Percentiles rank a stretch among this genome's conserved stretches.
Conservation (phyloP, 2,329 filamentous ascomycete species). For the Aspergillus versicolor region DNA sequence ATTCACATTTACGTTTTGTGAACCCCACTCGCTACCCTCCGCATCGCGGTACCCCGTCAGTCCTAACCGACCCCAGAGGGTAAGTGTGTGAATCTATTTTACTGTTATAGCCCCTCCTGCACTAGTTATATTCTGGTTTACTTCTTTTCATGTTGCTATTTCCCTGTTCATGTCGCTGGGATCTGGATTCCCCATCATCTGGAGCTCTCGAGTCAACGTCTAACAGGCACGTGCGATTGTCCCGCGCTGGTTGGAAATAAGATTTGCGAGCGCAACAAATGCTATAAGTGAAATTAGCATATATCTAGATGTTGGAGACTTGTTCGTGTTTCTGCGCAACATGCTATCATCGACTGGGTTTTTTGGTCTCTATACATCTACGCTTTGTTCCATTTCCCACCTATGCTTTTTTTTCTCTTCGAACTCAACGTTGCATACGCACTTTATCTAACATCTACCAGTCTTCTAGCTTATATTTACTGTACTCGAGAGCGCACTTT, state of each 20-base stretch:
- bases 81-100: conserved; percentile 5
- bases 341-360: neutral
- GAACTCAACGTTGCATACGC: neutral
- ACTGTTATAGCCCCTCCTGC: neutral
- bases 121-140: neutral
- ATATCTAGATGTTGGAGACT: neutral
- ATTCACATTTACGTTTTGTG: neutral
- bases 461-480: neutral
- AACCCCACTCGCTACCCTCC: neutral
- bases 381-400: neutral
- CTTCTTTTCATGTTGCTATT: neutral
- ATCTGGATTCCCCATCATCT: neutral
- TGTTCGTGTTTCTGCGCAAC: neutral
- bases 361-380: neutral
- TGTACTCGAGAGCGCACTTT: neutral
- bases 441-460: conserved; percentile 1
- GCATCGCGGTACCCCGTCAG: neutral
- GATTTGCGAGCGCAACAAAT: neutral
- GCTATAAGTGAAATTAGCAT: neutral
- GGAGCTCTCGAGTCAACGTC: neutral
- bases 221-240: conserved; percentile 12
- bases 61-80: neutral
- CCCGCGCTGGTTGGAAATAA: neutral
- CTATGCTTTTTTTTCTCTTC: neutral
- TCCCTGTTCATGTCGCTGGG: neutral